These are phyloP conservation scores for Starmerella gropengiesseri DNA, from an alignment of 805 yeast species.

Conservation along the genomic window DNA sequence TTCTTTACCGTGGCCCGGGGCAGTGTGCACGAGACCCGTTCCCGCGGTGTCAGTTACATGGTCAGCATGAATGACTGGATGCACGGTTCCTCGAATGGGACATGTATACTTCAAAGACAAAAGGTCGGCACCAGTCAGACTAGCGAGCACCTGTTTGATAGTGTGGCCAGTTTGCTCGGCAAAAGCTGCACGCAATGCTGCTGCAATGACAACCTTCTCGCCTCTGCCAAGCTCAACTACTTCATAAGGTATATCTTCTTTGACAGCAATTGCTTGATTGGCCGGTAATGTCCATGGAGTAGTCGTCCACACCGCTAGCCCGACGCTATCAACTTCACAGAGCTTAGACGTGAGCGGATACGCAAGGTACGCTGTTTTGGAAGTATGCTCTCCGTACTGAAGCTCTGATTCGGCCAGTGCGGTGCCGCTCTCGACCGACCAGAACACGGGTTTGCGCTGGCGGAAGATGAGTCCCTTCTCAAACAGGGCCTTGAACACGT, in stretches of 20 bases:
- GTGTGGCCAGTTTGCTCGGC: constrained; percentile 18
- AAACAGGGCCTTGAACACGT: constrained; percentile 55
- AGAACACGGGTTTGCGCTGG: constrained; percentile 89
- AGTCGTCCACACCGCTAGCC: constrained; percentile 74
- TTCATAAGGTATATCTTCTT: constrained; percentile 48
- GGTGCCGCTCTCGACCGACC: constrained; percentile 91
- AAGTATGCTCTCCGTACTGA: constrained; percentile 59
- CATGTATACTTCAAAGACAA: constrained; percentile 41
- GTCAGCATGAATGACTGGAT: constrained; percentile 63
- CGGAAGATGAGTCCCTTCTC: constrained; percentile 60
- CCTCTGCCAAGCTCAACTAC: constrained; percentile 30
- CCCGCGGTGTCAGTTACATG: constrained; percentile 78
- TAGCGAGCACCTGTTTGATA: constrained; percentile 15
- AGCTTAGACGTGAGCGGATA: constrained; percentile 17
- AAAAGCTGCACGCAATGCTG: constrained; percentile 37
- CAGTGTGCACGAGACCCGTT: constrained; percentile 92
- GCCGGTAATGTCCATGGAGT: constrained; percentile 97
- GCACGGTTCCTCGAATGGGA: constrained; percentile 38
- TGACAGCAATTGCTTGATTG: constrained; percentile 70
- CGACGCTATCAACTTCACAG: not conserved
- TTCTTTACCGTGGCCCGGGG: constrained; percentile 96
- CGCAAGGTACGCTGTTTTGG: constrained; percentile 14
- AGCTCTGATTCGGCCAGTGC: constrained; percentile 95
- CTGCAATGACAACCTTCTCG: constrained; percentile 44
- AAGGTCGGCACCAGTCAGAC: constrained; percentile 37